Percentiles rank a stretch among this genome's conserved stretches.
Evolutionary conservation across 2,329 filamentous ascomycete species (phyloP).

Genomic region (Aureobasidium mangrovei): DNA sequence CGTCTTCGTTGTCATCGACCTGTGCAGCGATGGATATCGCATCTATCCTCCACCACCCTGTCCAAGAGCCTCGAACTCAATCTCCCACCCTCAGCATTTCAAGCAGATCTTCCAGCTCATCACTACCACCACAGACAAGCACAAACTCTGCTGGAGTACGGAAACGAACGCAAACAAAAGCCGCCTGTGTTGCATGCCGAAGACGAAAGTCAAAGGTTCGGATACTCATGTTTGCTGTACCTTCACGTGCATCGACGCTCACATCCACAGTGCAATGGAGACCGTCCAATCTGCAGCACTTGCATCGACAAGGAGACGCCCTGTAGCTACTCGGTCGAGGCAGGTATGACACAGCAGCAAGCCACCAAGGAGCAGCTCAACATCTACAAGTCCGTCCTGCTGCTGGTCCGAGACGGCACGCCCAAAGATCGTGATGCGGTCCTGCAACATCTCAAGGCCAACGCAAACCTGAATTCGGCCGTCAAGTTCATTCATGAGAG

Average conservation of each 20-base stretch:
- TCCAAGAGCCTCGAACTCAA: background rate
- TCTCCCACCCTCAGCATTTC: no score
- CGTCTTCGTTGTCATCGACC: background rate
- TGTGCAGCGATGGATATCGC: background rate
- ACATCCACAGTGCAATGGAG: background rate
- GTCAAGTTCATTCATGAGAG: background rate
- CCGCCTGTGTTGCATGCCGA: constrained; percentile 1
- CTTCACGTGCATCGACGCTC: background rate
- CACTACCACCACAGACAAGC: background rate
- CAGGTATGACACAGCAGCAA: constrained; percentile 3
- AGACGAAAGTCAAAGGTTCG: constrained; percentile 3
- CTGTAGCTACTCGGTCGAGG: background rate
- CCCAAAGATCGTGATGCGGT: background rate
- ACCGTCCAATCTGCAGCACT: background rate
- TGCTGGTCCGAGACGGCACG: background rate
- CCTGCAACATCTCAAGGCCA: background rate
- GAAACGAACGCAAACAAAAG: background rate
- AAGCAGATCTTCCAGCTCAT: background rate
- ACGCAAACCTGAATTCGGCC: background rate
- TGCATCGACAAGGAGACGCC: background rate
- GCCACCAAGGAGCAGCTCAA: background rate
- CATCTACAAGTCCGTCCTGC: background rate
- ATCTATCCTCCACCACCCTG: background rate
- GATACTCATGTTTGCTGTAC: background rate
- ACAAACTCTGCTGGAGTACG: background rate